These are phyloP conservation scores for Albugo candida DNA, from an alignment of 352 stramenopile genomes.

Conservation along the genomic window DNA sequence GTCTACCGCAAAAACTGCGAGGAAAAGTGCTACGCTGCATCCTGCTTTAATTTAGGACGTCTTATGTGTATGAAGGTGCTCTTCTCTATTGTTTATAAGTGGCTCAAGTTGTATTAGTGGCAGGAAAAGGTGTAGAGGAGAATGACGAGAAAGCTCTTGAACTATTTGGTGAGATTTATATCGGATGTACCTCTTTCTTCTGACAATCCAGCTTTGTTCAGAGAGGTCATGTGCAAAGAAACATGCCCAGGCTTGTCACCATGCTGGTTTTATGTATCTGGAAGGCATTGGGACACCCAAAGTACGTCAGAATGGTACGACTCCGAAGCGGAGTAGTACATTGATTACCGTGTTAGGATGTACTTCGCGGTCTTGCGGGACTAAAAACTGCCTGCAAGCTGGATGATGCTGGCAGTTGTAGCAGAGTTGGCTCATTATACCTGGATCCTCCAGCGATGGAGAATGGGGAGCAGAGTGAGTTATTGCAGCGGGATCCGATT, in stretches of 20 bases:
- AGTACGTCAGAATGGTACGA: constrained; percentile 10
- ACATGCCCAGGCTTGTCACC: constrained; percentile 61
- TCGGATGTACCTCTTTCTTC: neutral
- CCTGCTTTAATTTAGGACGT: constrained; percentile 73
- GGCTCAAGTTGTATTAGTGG: constrained; percentile 18
- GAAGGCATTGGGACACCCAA: constrained; percentile 53
- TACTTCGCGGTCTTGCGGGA: constrained; percentile 31
- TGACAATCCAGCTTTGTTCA: constrained; percentile 6
- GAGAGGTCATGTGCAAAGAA: constrained; percentile 56
- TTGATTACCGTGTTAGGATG: constrained; percentile 15
- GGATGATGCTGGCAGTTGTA: constrained; percentile 67
- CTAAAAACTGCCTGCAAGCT: constrained; percentile 59
- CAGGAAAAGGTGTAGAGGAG: constrained; percentile 49
- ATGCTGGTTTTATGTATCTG: constrained; percentile 66
- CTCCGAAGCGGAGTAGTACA: neutral
- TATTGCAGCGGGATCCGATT: constrained; percentile 17
- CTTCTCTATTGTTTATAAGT: no score
- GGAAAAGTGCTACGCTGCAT: constrained; percentile 61
- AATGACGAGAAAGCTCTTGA: constrained; percentile 46
- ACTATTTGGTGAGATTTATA: constrained; percentile 33
- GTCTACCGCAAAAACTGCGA: constrained; percentile 74
- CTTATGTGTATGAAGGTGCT: constrained; percentile 42
- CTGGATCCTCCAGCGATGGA: constrained; percentile 21
- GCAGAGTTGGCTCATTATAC: constrained; percentile 60
- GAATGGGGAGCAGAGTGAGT: neutral